Conservation (phyloP, 2,329 filamentous ascomycete genomes). For the Berkeleyomyces rouxiae region DNA sequence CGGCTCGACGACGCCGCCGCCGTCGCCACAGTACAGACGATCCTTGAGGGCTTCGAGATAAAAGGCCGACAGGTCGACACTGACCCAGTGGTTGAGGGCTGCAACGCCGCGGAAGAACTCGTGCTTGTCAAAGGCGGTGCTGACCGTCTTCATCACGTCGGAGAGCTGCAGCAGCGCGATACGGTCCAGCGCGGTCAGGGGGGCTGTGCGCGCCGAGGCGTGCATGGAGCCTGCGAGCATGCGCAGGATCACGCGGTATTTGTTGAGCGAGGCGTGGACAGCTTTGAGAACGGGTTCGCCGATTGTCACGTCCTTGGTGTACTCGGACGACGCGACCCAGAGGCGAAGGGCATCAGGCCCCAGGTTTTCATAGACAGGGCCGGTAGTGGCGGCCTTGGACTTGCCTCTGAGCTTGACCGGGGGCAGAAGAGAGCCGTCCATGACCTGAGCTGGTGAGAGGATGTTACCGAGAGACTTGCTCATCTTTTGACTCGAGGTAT, state of each 20-base stretch:
- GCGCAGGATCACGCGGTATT: constrained; percentile 79
- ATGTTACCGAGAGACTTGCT: constrained; percentile 92
- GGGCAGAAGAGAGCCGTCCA: constrained; percentile 64
- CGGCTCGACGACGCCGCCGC: constrained; percentile 43
- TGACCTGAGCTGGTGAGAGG: constrained; percentile 65
- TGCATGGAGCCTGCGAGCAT: constrained; percentile 69
- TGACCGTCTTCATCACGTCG: constrained; percentile 47
- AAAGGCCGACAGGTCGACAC: constrained; percentile 72
- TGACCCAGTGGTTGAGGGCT: constrained; percentile 64
- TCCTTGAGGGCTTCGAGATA: constrained; percentile 92
- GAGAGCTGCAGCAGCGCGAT: constrained; percentile 63
- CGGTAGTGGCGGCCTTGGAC: constrained; percentile 15
- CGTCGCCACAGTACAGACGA: constrained; percentile 68
- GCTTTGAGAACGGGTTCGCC: constrained; percentile 61
- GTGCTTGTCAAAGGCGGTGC: constrained; percentile 47
- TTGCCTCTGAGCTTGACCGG: constrained; percentile 48
- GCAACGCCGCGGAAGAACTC: constrained; percentile 70
- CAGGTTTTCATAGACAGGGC: constrained; percentile 45
- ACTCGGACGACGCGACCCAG: constrained; percentile 86
- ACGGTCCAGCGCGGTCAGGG: constrained; percentile 47
- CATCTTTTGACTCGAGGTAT: constrained; percentile 89
- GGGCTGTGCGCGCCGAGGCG: constrained; percentile 32
- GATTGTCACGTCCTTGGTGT: constrained; percentile 72
- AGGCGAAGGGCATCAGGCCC: constrained; percentile 77
- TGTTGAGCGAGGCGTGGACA: constrained; percentile 61